Evolutionary conservation across 164 flowering plant genomes (phyloP).

Genomic region (Hamamelis virginiana): DNA sequence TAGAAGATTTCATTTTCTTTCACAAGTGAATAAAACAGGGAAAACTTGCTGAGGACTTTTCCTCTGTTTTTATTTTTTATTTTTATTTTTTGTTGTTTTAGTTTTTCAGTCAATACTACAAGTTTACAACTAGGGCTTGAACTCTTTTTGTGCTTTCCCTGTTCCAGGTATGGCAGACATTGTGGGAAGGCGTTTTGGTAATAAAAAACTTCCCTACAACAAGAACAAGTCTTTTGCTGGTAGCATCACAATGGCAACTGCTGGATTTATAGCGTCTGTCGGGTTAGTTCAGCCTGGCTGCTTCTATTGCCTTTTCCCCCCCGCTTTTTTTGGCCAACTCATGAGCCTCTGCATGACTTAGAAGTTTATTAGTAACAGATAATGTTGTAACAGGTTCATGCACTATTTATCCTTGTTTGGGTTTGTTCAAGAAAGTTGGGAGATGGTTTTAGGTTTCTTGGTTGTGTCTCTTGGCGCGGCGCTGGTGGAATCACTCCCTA

Average conservation of each 20-base stretch:
- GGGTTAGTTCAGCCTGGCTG: constrained; percentile 35
- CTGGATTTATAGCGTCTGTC: constrained; percentile 73
- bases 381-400: constrained; percentile 62
- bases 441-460: constrained; percentile 59
- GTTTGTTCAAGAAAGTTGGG: constrained; percentile 46
- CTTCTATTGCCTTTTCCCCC: neutral
- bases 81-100: no score
- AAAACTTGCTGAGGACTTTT: neutral
- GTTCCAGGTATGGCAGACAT: constrained; percentile 83
- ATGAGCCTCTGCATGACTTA: neutral
- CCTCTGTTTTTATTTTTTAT: no score
- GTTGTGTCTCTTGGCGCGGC: constrained; percentile 64
- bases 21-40: constrained; percentile 1
- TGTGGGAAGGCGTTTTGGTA: constrained; percentile 79
- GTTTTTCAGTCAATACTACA: neutral
- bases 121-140: neutral
- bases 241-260: constrained; percentile 69
- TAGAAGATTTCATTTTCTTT: neutral
- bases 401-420: constrained; percentile 73
- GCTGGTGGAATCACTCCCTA: constrained; percentile 85
- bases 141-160: neutral
- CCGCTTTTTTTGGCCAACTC: neutral
- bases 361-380: neutral
- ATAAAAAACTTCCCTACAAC: constrained; percentile 73
- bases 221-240: constrained; percentile 71